Conservation (phyloP, 1,284 basidiomycete species). For the Neolentinus lepideus region DNA sequence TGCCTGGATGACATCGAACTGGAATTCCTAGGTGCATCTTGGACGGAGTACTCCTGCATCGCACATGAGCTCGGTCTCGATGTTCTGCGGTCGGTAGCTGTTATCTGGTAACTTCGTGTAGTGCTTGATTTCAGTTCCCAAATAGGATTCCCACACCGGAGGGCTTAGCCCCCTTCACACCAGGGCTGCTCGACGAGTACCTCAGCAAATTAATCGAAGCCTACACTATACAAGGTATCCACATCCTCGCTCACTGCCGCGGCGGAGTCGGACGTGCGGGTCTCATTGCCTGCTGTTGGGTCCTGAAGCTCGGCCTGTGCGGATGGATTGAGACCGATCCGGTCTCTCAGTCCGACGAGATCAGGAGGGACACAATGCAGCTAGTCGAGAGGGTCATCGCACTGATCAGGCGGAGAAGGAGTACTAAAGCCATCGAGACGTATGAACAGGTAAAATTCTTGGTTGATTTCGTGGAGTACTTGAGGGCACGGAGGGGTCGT, state of each 20-base stretch:
- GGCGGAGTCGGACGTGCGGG: slow-evolving; percentile 95
- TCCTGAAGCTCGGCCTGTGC: slow-evolving; percentile 85
- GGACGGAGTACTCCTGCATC: slow-evolving; percentile 37
- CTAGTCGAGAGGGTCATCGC: slow-evolving; percentile 71
- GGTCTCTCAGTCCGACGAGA: slow-evolving; percentile 10
- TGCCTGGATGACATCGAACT: slow-evolving; percentile 72
- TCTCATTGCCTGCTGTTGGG: slow-evolving; percentile 89
- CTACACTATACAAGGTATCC: slow-evolving; percentile 73
- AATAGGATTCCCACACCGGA: slow-evolving; percentile 83
- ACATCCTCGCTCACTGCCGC: slow-evolving; percentile 87
- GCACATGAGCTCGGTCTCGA: slow-evolving; percentile 38
- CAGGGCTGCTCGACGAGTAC: slow-evolving; percentile 59
- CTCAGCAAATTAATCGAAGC: slow-evolving; percentile 63
- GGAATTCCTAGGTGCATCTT: slow-evolving; percentile 44
- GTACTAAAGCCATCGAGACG: slow-evolving; percentile 85
- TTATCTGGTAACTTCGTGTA: neutral
- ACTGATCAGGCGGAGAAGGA: slow-evolving; percentile 69
- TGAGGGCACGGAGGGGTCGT: slow-evolving; percentile 26
- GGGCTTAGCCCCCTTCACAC: slow-evolving; percentile 75
- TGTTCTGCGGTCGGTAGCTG: slow-evolving; percentile 32
- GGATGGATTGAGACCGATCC: slow-evolving; percentile 44
- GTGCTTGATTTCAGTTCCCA: slow-evolving; percentile 7
- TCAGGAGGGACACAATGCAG: slow-evolving; percentile 43
- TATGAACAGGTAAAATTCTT: slow-evolving; percentile 88
- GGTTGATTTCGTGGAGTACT: slow-evolving; percentile 69